phyloP scores from a whole-genome alignment of 768 basidiomycete species.

The Strobilomyces dryophilus region DNA sequence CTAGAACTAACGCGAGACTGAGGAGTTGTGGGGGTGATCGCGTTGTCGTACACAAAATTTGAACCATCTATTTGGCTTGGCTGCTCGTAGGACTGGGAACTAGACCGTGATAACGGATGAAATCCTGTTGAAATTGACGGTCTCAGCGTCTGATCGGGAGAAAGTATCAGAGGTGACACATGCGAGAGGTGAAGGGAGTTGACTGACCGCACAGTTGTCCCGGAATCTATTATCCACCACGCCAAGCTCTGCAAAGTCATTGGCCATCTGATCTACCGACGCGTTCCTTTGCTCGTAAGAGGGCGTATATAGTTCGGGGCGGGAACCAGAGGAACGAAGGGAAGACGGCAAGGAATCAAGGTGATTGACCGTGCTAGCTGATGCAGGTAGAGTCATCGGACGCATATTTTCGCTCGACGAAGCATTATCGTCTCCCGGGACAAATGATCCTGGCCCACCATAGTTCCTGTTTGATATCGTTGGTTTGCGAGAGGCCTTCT shows the following conservation, averaged over 20 bases:
- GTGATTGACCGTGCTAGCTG: conserved; percentile 34
- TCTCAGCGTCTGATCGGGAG: conserved; percentile 28
- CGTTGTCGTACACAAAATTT: conserved; percentile 37
- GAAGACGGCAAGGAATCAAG: conserved; percentile 56
- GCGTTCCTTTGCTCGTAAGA: conserved; percentile 60
- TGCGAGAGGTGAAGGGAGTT: neutral
- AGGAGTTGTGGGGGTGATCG: conserved; percentile 35
- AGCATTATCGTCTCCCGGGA: conserved; percentile 42
- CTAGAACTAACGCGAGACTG: conserved; percentile 30
- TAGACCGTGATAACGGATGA: conserved; percentile 31
- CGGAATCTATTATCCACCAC: conserved; percentile 47
- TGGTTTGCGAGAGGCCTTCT: conserved; percentile 50
- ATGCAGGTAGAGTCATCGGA: conserved; percentile 3
- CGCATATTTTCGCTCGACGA: conserved; percentile 22
- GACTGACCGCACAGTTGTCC: conserved; percentile 58
- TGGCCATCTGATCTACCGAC: conserved; percentile 49
- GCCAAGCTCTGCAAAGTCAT: conserved; percentile 64
- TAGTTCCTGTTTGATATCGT: conserved; percentile 58
- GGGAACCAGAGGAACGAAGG: conserved; percentile 57
- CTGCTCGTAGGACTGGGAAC: conserved; percentile 39
- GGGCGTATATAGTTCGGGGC: conserved; percentile 68
- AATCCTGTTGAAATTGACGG: conserved; percentile 35
- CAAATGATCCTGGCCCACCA: conserved; percentile 74
- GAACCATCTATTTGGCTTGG: conserved; percentile 30
- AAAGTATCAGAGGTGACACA: conserved; percentile 13